Evolutionary conservation across 1,284 basidiomycete genomes (phyloP), one percentile per base, ranked within the genome.

Genomic region (Fistulina hepatica): DNA sequence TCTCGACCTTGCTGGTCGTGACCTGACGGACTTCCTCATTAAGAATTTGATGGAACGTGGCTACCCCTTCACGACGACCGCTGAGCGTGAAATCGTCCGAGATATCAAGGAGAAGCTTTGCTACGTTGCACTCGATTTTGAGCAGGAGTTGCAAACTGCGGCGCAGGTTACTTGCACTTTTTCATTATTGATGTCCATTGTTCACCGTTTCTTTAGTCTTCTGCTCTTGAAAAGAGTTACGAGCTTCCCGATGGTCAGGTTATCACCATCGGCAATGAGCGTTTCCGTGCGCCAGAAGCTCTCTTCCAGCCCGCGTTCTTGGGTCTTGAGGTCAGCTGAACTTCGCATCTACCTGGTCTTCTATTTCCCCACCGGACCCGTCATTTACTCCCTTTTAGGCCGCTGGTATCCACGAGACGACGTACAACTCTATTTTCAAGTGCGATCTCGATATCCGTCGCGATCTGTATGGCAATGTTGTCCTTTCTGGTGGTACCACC

Each of bases 281-380:
- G 82, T 20, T 97, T 97, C 91, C 89, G 92, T 58, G 82, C 85
- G 47, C 91, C 93, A 44, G 93, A 97, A 63, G 90, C 90, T 26
- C 81, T 97, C 56, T 97, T 97, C 90, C 88, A 95, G 69, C 93
- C 82, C 40, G 69, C 75, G 24, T 73, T 86, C 67, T 65, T 85
- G 39, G 83, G 82, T 56, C 72, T 83, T 39, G 82, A 86, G 60
- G 71, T 79, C 28, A 19, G 11, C 2, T 13, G 28, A 9, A 31
- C 19, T 25, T n/a, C 24, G 9, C n/a, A 25, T 25, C 24, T n/a
- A 25, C 9, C 24, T 15, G 6, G 12, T 6, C 12, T 6, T 15
- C 25, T 15, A 11, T 27, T 15, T 27, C 6, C 25, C 15, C 6
- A 11, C 25, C n/a, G n/a, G n/a, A n/a, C n/a, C n/a, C n/a, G n/a